Conservation (phyloP, 176 grass and related monocot genomes). For the Secale cereale region DNA sequence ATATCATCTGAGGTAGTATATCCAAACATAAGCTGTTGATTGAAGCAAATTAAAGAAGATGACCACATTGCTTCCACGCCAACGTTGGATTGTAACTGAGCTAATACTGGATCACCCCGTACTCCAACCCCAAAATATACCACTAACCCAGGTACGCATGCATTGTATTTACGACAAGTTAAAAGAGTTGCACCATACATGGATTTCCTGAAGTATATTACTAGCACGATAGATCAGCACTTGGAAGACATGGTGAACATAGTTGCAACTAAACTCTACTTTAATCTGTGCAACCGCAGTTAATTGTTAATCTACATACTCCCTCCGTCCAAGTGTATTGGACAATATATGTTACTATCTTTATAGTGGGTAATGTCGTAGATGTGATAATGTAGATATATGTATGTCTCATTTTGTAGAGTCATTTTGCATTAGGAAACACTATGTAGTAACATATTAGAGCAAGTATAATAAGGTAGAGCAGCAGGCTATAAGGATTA, state of each 20-base stretch:
- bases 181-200: not conserved
- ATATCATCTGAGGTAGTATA: slow-evolving; percentile 1
- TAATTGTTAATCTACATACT: not conserved
- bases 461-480: too few relatives aligned
- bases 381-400: too few relatives aligned
- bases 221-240: too few relatives aligned
- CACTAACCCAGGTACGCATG: not conserved
- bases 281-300: not conserved
- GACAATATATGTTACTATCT: too few relatives aligned
- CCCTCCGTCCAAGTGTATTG: too few relatives aligned
- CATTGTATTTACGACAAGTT: slow-evolving; percentile 33
- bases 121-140: slow-evolving; percentile 26
- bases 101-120: not conserved
- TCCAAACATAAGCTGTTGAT: slow-evolving; percentile 31
- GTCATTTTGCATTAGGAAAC: too few relatives aligned
- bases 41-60: slow-evolving; percentile 32
- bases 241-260: not conserved
- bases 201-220: too few relatives aligned
- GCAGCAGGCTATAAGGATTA: too few relatives aligned
- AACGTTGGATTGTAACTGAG: slow-evolving; percentile 15
- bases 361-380: too few relatives aligned
- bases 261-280: not conserved
- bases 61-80: slow-evolving; percentile 34
- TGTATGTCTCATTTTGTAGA: too few relatives aligned
- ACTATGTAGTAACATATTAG: too few relatives aligned